Evolutionary conservation across 2,329 filamentous ascomycete species (phyloP), one percentile per base, ranked within the genome.

Genomic region (Fusarium temperatum): DNA sequence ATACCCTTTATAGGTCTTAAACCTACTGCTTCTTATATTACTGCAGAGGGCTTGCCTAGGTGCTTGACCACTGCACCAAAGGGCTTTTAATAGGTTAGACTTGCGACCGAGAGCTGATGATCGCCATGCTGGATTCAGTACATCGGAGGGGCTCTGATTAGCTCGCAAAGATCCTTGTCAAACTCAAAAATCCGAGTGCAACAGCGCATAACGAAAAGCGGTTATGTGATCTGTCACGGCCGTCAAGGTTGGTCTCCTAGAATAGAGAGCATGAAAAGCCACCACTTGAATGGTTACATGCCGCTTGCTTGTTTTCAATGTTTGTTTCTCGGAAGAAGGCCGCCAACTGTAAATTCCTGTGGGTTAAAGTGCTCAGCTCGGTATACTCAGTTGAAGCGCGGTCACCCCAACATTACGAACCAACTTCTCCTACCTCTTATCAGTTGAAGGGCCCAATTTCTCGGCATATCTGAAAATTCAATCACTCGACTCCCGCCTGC

Each of bases 401-500:
- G 9, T 8, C 28, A 4, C 8, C 5, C 6, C 18, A 8, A 8
- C 41, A 24, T 17, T 15, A 15, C 6, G 6, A 47, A 5, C 14
- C 18, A 47, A 22, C 13, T 28, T 28, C 13, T 18, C 4, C 20
- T 9, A 2, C 10, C 7, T 50, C 2, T 30, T 17, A 22, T 5
- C 20, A 17, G 13, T 3, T 12, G 5, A 8, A n/a, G 20, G 5
- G 15, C 11, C 2, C 6, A 30, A 13, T 30, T 30, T 13, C 5
- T n/a, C 3, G 2, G 14, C 2, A 13, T 50, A 13, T 17, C 28
- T 50, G 10, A 18, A 13, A 6, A 2, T 12, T 0, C 5, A 30
- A 3, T 8, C 11, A 12, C 3, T n/a, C 0, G 3, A 3, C 8
- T 3, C 20, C 14, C 10, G 3, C 8, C 10, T 3, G 3, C 15